Conservation (phyloP, 2,329 filamentous ascomycete genomes). For the Passalora sequoiae region DNA sequence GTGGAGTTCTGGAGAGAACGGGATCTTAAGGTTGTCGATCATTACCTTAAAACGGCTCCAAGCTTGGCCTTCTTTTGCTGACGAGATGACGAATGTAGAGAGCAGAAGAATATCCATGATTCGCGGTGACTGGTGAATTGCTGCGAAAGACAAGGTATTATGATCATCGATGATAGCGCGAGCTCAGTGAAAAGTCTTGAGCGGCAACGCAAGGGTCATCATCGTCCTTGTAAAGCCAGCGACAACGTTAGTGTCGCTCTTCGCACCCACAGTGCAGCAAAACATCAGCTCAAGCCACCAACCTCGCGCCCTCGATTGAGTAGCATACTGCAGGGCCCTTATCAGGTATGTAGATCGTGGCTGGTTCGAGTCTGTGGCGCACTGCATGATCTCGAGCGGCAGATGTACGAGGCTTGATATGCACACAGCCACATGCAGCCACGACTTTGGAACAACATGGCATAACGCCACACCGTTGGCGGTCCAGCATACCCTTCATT, state of each 20-base stretch:
- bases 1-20: background rate
- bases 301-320: background rate
- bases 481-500: no score
- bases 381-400: background rate
- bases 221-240: no score
- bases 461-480: no score
- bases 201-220: no score
- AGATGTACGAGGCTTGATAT: no score
- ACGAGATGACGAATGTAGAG: background rate
- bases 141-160: background rate
- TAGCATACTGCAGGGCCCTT: background rate
- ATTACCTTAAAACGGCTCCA: background rate
- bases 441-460: no score
- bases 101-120: background rate
- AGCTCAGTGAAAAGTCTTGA: background rate
- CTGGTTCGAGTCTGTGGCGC: background rate
- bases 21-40: slow-evolving; percentile 3
- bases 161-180: background rate
- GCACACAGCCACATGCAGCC: no score
- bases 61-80: background rate
- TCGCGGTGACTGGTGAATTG: background rate
- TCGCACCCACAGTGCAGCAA: background rate
- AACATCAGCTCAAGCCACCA: background rate
- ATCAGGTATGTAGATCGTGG: no score
- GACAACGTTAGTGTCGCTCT: background rate